Conservation (phyloP, 176 grass and related monocot genomes). For the Aegilops speltoides region DNA sequence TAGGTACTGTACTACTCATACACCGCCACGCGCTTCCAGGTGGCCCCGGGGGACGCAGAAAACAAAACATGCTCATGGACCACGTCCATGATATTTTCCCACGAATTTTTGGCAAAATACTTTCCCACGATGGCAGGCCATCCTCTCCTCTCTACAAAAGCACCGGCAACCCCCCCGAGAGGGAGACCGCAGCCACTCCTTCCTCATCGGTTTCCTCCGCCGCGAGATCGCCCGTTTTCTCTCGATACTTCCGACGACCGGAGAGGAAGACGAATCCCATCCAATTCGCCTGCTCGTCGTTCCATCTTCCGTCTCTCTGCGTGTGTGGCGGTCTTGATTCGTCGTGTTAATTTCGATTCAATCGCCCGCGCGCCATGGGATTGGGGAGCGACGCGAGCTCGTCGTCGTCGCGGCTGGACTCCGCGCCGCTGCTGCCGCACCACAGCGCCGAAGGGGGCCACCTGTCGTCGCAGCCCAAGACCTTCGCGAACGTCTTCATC, state of each 20-base stretch:
- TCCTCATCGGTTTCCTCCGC: conserved; percentile 25
- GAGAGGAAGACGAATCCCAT: not conserved
- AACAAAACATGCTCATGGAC: not conserved
- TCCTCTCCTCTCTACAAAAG: not conserved
- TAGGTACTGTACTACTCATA: not conserved
- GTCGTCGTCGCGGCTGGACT: conserved; percentile 49
- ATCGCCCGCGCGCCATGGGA: conserved; percentile 44
- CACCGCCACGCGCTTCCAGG: conserved; percentile 8
- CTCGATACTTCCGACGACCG: not conserved
- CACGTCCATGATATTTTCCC: conserved; percentile 32
- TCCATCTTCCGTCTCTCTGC: not conserved
- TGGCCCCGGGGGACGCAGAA: not conserved
- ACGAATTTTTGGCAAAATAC: not conserved
- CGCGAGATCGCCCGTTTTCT: conserved; percentile 13
- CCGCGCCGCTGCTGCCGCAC: conserved; percentile 57
- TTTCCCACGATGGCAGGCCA: not conserved
- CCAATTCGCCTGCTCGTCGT: not conserved
- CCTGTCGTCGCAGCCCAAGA: conserved; percentile 92
- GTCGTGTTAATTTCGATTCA: not conserved
- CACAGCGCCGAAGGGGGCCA: conserved; percentile 8
- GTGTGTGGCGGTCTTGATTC: not conserved
- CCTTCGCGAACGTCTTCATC: conserved; percentile 98
- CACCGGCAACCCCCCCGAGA: not conserved
- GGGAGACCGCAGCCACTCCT: not conserved
- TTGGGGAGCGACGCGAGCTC: conserved; percentile 62